Base-by-base conservation (phyloP, 2,329 filamentous ascomycete species). In the Alternaria solani region DNA sequence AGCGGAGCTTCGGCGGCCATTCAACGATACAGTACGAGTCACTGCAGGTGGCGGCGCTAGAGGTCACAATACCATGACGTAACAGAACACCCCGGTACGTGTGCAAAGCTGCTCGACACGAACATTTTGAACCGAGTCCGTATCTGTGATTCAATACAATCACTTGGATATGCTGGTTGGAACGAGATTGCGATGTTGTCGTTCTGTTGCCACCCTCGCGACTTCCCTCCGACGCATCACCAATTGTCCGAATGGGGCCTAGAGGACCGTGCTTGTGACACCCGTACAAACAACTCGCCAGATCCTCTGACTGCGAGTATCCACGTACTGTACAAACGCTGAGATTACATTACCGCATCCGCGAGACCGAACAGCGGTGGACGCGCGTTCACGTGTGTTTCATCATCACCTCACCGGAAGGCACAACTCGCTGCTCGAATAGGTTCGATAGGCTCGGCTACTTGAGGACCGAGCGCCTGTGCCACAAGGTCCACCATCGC, bases 361-460 rank as follows among this genome's bases (percentile, higher is more conserved):
- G 30, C 30, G 28, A 48, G 25, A 16, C 32, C 44, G 52, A 49
- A 26, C 38, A 49, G 47, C 36, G 47, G 49, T 52, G 26, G 41
- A 51, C 36, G 44, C 57, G 32, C 23, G 25, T 41, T 62, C 59
- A 63, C 57, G 55, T 60, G 36, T 14, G 36, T n/a, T 34, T 52
- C 49, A 51, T 54, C 38, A 53, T 62, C 58, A 63, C 57, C 49
- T 55, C 52, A 57, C 51, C 43, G 44, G 26, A 26, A 23, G 20
- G 20, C 20, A 23, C 20, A 23, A 23, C 20, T 47, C 20, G 28
- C 59, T 34, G 25, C 44, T 34, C 28, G 5, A 30, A 36, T 7
- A 36, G 32, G 32, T 14, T 36, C 32, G 32, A 38, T 42, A 59
- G 36, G 34, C 12, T 48, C 36, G 44, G 39, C 56, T 56, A 42